Percentiles rank a stretch among this genome's conserved stretches.
Conservation (phyloP, 805 yeast genomes). For the Nakazawaea ernobii region DNA sequence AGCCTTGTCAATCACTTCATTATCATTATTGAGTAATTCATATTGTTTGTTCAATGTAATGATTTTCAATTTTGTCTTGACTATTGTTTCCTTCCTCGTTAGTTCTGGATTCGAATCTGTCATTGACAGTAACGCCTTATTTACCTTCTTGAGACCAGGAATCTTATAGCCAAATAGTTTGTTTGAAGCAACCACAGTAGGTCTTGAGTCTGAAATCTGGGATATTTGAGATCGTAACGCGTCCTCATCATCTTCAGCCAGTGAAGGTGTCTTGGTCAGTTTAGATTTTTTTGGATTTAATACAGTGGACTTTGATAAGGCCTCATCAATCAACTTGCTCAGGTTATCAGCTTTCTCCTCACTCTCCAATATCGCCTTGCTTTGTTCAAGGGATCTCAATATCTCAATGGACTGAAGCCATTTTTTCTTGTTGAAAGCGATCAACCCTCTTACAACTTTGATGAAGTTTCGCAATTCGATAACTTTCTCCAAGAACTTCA, state of each 20-base stretch:
- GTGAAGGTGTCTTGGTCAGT: neutral
- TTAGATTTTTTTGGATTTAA: neutral
- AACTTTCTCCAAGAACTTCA: constrained; percentile 26
- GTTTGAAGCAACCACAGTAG: constrained; percentile 19
- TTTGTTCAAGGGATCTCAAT: constrained; percentile 20
- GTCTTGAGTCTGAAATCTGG: constrained; percentile 26
- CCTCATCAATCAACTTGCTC: constrained; percentile 24
- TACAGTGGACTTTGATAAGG: constrained; percentile 10
- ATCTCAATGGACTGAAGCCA: constrained; percentile 25
- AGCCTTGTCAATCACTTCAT: constrained; percentile 17
- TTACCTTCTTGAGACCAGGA: constrained; percentile 29
- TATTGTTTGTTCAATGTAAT: constrained; percentile 26
- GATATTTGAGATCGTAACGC: constrained; percentile 14
- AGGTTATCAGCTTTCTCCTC: constrained; percentile 25
- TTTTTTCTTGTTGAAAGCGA: constrained; percentile 28
- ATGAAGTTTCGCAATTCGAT: constrained; percentile 28
- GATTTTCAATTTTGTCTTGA: constrained; percentile 23
- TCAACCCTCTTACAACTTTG: constrained; percentile 23
- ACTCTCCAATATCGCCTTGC: constrained; percentile 19
- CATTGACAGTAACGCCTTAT: constrained; percentile 26
- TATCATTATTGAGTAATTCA: constrained; percentile 20
- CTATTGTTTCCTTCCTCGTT: constrained; percentile 24
- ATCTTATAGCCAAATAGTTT: constrained; percentile 23
- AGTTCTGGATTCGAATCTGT: constrained; percentile 29
- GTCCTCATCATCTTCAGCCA: neutral